Percentiles rank a stretch among this genome's conserved stretches.
Conservation (phyloP, 2,329 filamentous ascomycete genomes). For the Xylaria sp. region DNA sequence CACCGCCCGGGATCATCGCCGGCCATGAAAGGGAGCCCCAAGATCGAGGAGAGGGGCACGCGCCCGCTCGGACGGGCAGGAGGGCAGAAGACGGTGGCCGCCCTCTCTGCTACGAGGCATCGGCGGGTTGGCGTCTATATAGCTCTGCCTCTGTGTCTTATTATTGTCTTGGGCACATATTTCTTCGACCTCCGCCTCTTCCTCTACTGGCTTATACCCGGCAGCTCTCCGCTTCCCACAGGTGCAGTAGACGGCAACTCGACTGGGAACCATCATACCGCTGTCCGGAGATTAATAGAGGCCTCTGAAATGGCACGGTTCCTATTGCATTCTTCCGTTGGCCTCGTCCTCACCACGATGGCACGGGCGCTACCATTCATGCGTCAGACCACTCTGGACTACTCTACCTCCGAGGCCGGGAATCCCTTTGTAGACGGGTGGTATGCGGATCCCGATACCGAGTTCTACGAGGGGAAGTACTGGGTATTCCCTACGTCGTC, state of each 20-base stretch:
- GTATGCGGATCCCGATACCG: slow-evolving; percentile 63
- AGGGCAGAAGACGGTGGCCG: background rate
- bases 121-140: slow-evolving; percentile 20
- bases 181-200: slow-evolving; percentile 4
- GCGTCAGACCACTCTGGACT: slow-evolving; percentile 45
- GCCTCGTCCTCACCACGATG: slow-evolving; percentile 27
- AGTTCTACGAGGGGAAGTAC: slow-evolving; percentile 57
- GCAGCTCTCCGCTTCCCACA: background rate
- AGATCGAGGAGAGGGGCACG: slow-evolving; percentile 25
- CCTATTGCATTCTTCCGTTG: slow-evolving; percentile 1
- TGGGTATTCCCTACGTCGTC: slow-evolving; percentile 63
- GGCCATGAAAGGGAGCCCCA: slow-evolving; percentile 2
- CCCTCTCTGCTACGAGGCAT: background rate
- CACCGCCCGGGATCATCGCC: slow-evolving; percentile 19
- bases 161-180: slow-evolving; percentile 10
- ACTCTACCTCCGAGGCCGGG: slow-evolving; percentile 55
- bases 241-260: slow-evolving; percentile 2
- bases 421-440: slow-evolving; percentile 62
- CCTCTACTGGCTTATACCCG: slow-evolving; percentile 19
- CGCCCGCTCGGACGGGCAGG: slow-evolving; percentile 14
- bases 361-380: slow-evolving; percentile 24
- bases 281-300: background rate
- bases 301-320: slow-evolving; percentile 14
- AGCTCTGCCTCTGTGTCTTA: slow-evolving; percentile 8
- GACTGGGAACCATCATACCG: slow-evolving; percentile 1